phyloP scores from a whole-genome alignment of 2,329 filamentous ascomycete genomes.

The Dothideomycetes sp. region DNA sequence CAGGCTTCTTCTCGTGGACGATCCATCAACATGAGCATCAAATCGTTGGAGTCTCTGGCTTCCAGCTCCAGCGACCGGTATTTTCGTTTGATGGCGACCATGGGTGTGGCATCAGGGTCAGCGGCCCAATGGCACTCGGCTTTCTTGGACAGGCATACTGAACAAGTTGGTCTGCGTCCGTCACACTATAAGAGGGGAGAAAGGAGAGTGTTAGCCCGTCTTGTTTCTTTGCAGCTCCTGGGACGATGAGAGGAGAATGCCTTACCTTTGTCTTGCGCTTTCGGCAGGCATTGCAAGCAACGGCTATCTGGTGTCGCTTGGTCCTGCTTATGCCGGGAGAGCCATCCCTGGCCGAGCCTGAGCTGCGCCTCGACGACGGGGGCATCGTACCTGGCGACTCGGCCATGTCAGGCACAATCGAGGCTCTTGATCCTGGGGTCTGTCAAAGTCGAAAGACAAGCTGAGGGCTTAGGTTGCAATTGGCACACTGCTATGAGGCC shows the following conservation, averaged over 20 bases:
- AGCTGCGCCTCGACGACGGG: slow-evolving; percentile 19
- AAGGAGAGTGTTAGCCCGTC: neutral
- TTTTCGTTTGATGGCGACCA: slow-evolving; percentile 14
- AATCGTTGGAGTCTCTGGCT: slow-evolving; percentile 5
- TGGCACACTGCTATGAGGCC: too few species aligned
- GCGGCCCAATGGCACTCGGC: slow-evolving; percentile 11
- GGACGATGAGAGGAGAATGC: neutral
- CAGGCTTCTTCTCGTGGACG: slow-evolving; percentile 4
- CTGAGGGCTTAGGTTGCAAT: too few species aligned
- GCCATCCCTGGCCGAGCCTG: slow-evolving; percentile 21
- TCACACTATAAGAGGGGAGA: slow-evolving; percentile 6
- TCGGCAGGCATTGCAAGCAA: slow-evolving; percentile 14
- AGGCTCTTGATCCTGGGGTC: too few species aligned
- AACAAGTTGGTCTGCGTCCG: slow-evolving; percentile 7
- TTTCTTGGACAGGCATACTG: slow-evolving; percentile 4
- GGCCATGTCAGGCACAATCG: too few species aligned
- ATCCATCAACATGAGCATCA: slow-evolving; percentile 10
- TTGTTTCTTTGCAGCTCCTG: neutral
- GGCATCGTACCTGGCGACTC: too few species aligned
- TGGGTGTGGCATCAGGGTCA: slow-evolving; percentile 14
- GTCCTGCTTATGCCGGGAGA: slow-evolving; percentile 2
- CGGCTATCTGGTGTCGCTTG: slow-evolving; percentile 13
- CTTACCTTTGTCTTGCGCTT: slow-evolving; percentile 13
- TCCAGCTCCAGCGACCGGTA: slow-evolving; percentile 8
- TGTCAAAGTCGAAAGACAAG: too few species aligned